phyloP scores from a whole-genome alignment of 306 rosid genomes.

The Betula pendula region DNA sequence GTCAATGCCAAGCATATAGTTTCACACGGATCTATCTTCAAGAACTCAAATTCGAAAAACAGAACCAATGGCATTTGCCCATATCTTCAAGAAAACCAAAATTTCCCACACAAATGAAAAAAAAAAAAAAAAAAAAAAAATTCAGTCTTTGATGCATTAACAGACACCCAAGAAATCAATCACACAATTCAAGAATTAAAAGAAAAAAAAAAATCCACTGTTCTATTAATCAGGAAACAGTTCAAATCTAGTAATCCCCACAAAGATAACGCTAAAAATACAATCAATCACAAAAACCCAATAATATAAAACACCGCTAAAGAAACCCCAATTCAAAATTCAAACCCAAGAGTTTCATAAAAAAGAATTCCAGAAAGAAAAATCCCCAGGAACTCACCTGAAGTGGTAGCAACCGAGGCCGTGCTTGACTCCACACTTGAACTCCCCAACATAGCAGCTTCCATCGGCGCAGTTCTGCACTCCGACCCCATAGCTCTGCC shows the following conservation, averaged over 20 bases:
- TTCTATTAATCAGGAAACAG: slow-evolving; percentile 21
- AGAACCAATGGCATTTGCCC: background rate
- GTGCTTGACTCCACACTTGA: slow-evolving; percentile 87
- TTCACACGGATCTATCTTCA: background rate
- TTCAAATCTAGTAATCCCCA: slow-evolving; percentile 9
- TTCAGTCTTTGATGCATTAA: background rate
- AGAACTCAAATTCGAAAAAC: background rate
- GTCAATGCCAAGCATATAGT: background rate
- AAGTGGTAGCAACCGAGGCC: slow-evolving; percentile 96
- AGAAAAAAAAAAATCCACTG: slow-evolving; percentile 1
- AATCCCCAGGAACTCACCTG: slow-evolving; percentile 44
- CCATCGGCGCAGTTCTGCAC: slow-evolving; percentile 91
- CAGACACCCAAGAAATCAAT: background rate
- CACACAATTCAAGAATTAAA: slow-evolving; percentile 1
- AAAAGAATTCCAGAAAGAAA: background rate
- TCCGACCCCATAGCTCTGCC: slow-evolving; percentile 95
- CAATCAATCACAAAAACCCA: background rate
- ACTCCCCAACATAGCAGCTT: slow-evolving; percentile 80
- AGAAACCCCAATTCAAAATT: background rate
- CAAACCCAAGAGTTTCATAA: background rate
- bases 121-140: background rate
- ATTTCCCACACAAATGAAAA: background rate
- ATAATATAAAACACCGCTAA: background rate
- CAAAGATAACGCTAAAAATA: background rate
- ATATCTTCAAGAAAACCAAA: background rate